Base-by-base conservation (phyloP, 2,329 filamentous ascomycete genomes). In the Graphilbum fragrans region DNA sequence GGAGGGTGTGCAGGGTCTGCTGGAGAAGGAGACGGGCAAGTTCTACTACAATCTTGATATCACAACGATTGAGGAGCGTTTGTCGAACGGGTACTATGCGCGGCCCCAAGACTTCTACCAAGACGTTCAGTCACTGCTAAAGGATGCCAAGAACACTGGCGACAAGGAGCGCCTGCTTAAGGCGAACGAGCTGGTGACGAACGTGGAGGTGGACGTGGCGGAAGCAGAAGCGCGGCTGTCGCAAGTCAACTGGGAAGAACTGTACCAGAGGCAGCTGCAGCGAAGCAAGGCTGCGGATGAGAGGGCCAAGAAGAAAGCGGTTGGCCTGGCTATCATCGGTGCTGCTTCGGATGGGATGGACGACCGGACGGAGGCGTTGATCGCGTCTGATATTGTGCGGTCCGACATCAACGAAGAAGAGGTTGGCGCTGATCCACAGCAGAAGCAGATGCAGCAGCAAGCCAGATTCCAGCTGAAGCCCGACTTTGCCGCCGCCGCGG, bases 41-140 rank as follows among this genome's bases (percentile, higher is more conserved):
- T 92, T 88, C 58, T 96, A 81, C 59, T 96, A 95, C 66, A 98
- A 98, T 51, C 67, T 98, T 36, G 88, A 96, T 55, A 84, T 90
- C 11, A 82, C 82, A 4, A 90, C 83, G 1, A 95, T 98, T 41
- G 92, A 98, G 63, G 87, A 94, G 57, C 80, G 92, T n/a, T 68
- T 98, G 27, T 93, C 87, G 5, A 96, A 98, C 57, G 92, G 92
- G 5, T 98, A 86, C 61, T 98, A 98, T 61, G 86, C 87, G 51
- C 78, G 88, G 11, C 86, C 88, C 0, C 81, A 81, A 52, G 90
- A 95, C 56, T 98, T 95, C 55, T 63, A 94, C 39, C 79, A 80
- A 33, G 92, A 98, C 56, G 85, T 96, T 53, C 85, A 82, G 56
- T 76, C 80, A 29, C 66, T 98, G 5, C 81, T 82, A 19, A 90